Conservation (phyloP, 2,329 filamentous ascomycete species). For the Ceratocystis variospora region DNA sequence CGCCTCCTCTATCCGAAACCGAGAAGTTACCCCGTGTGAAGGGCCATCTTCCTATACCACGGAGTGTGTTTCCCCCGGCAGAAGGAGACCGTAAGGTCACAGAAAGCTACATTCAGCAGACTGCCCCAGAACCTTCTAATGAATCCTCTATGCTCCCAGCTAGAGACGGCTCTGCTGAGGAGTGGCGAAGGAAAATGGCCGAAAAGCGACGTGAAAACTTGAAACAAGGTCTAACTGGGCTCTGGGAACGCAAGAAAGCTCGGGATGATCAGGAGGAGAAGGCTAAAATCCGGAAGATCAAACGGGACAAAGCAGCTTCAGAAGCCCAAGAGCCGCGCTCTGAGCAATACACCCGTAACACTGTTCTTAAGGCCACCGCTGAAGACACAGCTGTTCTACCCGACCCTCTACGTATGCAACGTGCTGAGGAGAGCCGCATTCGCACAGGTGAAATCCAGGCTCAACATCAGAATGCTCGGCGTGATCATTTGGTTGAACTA, state of each 20-base stretch:
- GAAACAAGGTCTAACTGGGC: slow-evolving; percentile 51
- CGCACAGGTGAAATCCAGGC: slow-evolving; percentile 33
- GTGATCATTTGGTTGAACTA: slow-evolving; percentile 65
- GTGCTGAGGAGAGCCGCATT: slow-evolving; percentile 33
- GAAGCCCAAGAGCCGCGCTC: slow-evolving; percentile 57
- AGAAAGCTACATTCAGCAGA: slow-evolving; percentile 44
- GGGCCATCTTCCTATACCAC: slow-evolving; percentile 71
- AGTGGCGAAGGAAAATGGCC: slow-evolving; percentile 64
- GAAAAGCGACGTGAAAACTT: slow-evolving; percentile 58
- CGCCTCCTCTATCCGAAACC: slow-evolving; percentile 52
- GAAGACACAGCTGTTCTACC: slow-evolving; percentile 38
- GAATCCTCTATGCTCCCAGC: slow-evolving; percentile 26
- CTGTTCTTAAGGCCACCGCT: slow-evolving; percentile 41
- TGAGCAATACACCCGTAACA: slow-evolving; percentile 60
- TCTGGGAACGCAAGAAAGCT: slow-evolving; percentile 51
- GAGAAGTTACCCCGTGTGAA: slow-evolving; percentile 40
- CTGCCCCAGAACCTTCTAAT: slow-evolving; percentile 42
- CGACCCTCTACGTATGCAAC: slow-evolving; percentile 49
- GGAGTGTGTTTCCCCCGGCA: slow-evolving; percentile 55
- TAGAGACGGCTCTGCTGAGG: slow-evolving; percentile 27
- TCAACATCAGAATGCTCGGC: slow-evolving; percentile 44
- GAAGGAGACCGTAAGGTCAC: slow-evolving; percentile 47
- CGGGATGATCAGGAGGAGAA: slow-evolving; percentile 27
- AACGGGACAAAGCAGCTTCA: slow-evolving; percentile 35
- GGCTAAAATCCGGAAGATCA: slow-evolving; percentile 35